These are phyloP conservation scores for Usnea hakonensis DNA, from an alignment of 495 filamentous ascomycete genomes.

Conservation along the genomic window DNA sequence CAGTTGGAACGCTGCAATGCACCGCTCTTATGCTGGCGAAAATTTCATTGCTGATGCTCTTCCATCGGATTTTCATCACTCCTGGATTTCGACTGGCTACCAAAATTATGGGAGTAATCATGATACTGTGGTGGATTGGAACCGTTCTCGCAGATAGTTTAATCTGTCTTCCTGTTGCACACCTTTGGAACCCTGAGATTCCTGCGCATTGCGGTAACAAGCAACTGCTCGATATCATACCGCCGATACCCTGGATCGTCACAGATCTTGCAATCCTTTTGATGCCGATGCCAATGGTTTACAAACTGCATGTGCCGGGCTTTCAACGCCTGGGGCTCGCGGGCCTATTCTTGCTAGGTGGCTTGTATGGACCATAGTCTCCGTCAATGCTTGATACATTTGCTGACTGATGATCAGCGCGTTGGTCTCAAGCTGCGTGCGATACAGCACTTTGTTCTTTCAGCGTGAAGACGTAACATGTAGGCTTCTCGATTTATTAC, in stretches of 20 bases:
- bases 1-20: slow-evolving; percentile 16
- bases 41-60: slow-evolving; percentile 32
- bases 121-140: slow-evolving; percentile 20
- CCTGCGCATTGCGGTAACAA: slow-evolving; percentile 27
- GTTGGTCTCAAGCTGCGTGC: slow-evolving; percentile 29
- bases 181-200: slow-evolving; percentile 18
- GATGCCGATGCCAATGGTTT: slow-evolving; percentile 32
- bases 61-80: slow-evolving; percentile 31
- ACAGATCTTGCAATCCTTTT: slow-evolving; percentile 29
- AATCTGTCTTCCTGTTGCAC: slow-evolving; percentile 19
- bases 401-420: slow-evolving; percentile 21
- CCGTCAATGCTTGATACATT: background rate
- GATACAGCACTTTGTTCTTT: slow-evolving; percentile 31
- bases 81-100: slow-evolving; percentile 15
- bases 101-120: slow-evolving; percentile 16
- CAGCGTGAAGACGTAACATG: slow-evolving; percentile 18
- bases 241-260: slow-evolving; percentile 29
- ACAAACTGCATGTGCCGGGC: slow-evolving; percentile 29
- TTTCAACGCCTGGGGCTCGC: slow-evolving; percentile 33
- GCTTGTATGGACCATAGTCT: slow-evolving; percentile 29
- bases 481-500: background rate
- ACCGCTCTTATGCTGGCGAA: slow-evolving; percentile 29
- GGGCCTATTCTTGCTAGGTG: slow-evolving; percentile 35
- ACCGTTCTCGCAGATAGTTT: slow-evolving; percentile 16
- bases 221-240: slow-evolving; percentile 21